Conservation (phyloP, 805 yeast genomes). For the Candida takata region DNA sequence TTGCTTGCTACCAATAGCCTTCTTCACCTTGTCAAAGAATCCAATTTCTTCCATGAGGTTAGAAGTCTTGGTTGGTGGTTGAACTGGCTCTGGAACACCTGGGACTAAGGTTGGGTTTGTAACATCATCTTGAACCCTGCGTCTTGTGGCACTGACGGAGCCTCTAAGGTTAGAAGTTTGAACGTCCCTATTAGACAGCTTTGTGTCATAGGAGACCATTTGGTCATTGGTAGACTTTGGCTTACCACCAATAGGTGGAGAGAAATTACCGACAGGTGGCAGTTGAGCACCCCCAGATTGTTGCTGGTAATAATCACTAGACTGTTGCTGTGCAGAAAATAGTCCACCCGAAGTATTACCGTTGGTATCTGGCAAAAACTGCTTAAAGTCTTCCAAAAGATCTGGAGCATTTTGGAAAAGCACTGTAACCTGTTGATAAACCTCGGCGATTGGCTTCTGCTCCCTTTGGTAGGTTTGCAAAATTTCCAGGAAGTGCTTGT, state of each 20-base stretch:
- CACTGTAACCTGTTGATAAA: slow-evolving; percentile 85
- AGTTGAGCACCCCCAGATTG: slow-evolving; percentile 36
- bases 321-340: slow-evolving; percentile 15
- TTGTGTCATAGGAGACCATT: slow-evolving; percentile 13
- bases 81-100: slow-evolving; percentile 79
- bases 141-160: slow-evolving; percentile 18
- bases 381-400: slow-evolving; percentile 87
- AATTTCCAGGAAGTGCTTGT: slow-evolving; percentile 90
- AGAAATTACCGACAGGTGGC: slow-evolving; percentile 87
- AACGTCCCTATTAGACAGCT: slow-evolving; percentile 22
- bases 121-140: slow-evolving; percentile 27
- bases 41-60: slow-evolving; percentile 76
- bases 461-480: slow-evolving; percentile 95
- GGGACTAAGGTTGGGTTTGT: slow-evolving; percentile 67
- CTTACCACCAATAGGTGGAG: slow-evolving; percentile 46
- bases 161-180: slow-evolving; percentile 32
- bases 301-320: slow-evolving; percentile 21
- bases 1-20: slow-evolving; percentile 80
- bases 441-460: slow-evolving; percentile 91
- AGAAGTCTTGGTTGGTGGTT: slow-evolving; percentile 45
- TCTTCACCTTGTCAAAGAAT: slow-evolving; percentile 89
- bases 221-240: slow-evolving; percentile 12
- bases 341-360: slow-evolving; percentile 20
- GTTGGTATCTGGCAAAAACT: slow-evolving; percentile 76
- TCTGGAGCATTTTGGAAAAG: slow-evolving; percentile 93